Evolutionary conservation across 768 basidiomycete species (phyloP), one percentile per base, ranked within the genome.

Genomic region (Xerocomellus dryophilus): DNA sequence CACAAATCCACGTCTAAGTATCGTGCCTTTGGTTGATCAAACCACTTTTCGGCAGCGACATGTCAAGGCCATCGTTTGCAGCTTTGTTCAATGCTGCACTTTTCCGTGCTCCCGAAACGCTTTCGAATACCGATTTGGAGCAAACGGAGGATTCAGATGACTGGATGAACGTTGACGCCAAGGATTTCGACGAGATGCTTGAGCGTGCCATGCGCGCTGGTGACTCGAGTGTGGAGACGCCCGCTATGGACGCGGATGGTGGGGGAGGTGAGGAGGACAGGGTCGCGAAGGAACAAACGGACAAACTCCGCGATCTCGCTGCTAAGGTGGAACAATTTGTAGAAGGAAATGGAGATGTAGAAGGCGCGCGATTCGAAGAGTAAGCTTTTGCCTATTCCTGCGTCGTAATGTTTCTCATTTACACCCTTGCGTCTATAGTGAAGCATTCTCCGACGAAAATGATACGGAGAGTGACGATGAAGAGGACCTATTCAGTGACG

Each of bases 321-420:
- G 73, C 80, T 55, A 90, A 91, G 66, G 92, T 99, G 1, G 88
- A 90, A 61, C 74, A 76, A n/a, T 99, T 99, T 66, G 85, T 99
- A 2, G 85, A 93, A 61, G 93, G 90, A 3, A 73, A 95, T 65
- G 97, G 97, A 2, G 88, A 90, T 54, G 56, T 97, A 9, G 88
- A 92, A 57, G 97, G 97, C 4, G 97, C 93, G 0, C 73, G 78
- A 58, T 96, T 99, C 64, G 84, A 86, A 50, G 96, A 98, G 95
- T 98, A 72, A 65, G 88, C 76, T 17, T 40, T 41, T 42, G 44
- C 25, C 50, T 50, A 34, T 50, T 23, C 45, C 35, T 48, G 41
- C 27, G n/a, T 25, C 23, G 12, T 27, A 20, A 38, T 34, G 38
- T 38, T 18, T 21, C 1, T 20, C 6, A 11, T 45, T 35, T 23